phyloP scores from a whole-genome alignment of 495 filamentous ascomycete genomes.

The Beverwykella pulmonaria region DNA sequence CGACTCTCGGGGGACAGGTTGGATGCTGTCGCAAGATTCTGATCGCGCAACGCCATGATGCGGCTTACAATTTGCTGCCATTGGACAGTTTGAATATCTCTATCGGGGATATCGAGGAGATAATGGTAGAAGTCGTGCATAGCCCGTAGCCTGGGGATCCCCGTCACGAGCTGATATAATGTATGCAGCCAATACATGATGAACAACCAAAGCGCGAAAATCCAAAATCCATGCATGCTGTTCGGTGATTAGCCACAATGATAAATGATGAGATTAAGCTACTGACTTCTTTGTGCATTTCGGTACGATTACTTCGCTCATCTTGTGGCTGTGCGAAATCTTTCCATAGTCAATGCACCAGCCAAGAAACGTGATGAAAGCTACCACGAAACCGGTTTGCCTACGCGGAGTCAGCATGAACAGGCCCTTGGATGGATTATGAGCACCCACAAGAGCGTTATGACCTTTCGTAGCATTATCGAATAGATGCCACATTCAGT shows the following conservation, averaged over 20 bases:
- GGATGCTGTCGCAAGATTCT: constrained; percentile 80
- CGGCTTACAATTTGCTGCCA: constrained; percentile 94
- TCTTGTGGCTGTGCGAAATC: constrained; percentile 70
- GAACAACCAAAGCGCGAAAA: constrained; percentile 80
- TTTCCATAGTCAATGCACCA: constrained; percentile 84
- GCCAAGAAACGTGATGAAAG: constrained; percentile 80
- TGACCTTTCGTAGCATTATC: constrained; percentile 68
- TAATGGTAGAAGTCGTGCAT: constrained; percentile 90
- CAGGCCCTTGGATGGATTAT: neutral
- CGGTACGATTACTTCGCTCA: constrained; percentile 76
- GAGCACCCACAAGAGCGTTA: constrained; percentile 72
- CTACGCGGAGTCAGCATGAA: constrained; percentile 32
- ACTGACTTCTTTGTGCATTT: constrained; percentile 73
- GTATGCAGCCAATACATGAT: constrained; percentile 86
- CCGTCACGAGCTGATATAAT: constrained; percentile 71
- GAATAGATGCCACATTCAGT: constrained; percentile 85
- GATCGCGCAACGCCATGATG: constrained; percentile 82
- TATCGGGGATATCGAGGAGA: constrained; percentile 82
- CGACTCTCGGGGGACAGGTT: constrained; percentile 63
- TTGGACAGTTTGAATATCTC: constrained; percentile 92
- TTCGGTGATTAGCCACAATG: constrained; percentile 1
- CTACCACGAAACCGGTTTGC: constrained; percentile 76
- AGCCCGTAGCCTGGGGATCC: constrained; percentile 70
- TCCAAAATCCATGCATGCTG: constrained; percentile 75
- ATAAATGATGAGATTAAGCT: neutral